Percentiles rank a stretch among this genome's conserved stretches.
Conservation (phyloP, 164 flowering plant species). For the Annona cherimola region DNA sequence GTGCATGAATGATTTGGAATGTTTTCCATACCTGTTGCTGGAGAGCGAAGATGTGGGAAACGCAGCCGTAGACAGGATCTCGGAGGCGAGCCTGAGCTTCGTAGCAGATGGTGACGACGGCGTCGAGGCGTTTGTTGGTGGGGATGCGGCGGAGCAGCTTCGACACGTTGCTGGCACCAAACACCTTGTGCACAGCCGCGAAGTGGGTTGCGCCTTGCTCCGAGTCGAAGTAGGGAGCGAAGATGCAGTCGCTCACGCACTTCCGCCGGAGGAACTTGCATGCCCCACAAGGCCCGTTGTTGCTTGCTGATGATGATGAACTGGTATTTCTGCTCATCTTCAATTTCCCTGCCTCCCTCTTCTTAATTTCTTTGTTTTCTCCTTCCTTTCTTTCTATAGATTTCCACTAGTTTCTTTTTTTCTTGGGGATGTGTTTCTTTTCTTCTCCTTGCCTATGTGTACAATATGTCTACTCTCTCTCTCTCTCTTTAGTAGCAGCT, state of each 20-base stretch:
- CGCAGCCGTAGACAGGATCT: conserved; percentile 92
- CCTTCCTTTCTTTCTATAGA: not conserved
- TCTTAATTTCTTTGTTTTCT: not conserved
- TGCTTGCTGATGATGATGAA: conserved; percentile 31
- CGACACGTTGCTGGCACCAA: conserved; percentile 92
- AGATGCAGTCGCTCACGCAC: conserved; percentile 77
- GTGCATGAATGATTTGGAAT: too few relatives aligned
- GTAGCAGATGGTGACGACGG: conserved; percentile 79
- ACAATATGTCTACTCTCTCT: not conserved
- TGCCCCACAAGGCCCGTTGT: conserved; percentile 89
- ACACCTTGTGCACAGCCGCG: conserved; percentile 93
- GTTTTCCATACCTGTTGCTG: conserved; percentile 71
- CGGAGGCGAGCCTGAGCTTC: conserved; percentile 90
- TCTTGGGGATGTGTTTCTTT: too few relatives aligned
- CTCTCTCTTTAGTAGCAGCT: too few relatives aligned
- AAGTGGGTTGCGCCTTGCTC: conserved; percentile 89
- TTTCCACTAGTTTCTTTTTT: too few relatives aligned
- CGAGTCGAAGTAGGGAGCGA: conserved; percentile 89
- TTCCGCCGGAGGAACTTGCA: conserved; percentile 89
- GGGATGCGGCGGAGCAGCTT: conserved; percentile 84
- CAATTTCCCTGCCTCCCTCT: not conserved
- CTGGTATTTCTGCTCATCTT: conserved; percentile 18
- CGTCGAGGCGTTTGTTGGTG: conserved; percentile 63
- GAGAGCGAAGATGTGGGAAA: conserved; percentile 77
- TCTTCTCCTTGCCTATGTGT: not conserved